Percentiles rank a stretch among this genome's conserved stretches.
Conservation (phyloP, 768 basidiomycete species). For the Suillus brevipes region DNA sequence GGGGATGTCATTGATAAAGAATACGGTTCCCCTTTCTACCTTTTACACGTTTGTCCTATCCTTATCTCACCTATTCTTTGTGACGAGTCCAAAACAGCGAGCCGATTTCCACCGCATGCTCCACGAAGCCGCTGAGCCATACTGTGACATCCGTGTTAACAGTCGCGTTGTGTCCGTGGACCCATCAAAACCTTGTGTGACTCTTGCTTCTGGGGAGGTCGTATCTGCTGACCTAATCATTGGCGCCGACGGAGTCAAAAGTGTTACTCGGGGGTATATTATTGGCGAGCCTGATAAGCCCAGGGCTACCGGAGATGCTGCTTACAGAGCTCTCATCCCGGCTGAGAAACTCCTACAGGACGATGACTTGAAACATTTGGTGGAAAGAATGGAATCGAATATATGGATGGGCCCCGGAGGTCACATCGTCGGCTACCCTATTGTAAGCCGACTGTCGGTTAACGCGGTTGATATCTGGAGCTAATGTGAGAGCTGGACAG, state of each 20-base stretch:
- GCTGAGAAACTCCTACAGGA: conserved; percentile 47
- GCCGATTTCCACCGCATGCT: conserved; percentile 49
- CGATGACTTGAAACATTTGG: conserved; percentile 49
- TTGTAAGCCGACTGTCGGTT: conserved; percentile 33
- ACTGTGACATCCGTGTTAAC: conserved; percentile 38
- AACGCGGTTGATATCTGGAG: neutral
- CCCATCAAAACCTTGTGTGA: conserved; percentile 34
- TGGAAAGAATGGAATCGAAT: conserved; percentile 53
- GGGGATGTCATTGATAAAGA: conserved; percentile 31
- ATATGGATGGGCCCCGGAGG: conserved; percentile 60
- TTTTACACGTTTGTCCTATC: conserved; percentile 33
- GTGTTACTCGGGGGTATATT: conserved; percentile 47
- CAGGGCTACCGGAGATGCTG: conserved; percentile 61
- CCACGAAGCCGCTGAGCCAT: conserved; percentile 35
- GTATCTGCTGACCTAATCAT: conserved; percentile 47
- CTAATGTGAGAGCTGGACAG: conserved; percentile 11
- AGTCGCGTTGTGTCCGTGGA: conserved; percentile 39
- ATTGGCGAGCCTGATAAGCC: conserved; percentile 48
- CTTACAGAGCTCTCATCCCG: conserved; percentile 57
- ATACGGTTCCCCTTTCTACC: conserved; percentile 36
- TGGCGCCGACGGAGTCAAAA: conserved; percentile 59
- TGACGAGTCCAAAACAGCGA: conserved; percentile 26
- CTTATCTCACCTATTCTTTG: neutral
- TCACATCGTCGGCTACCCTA: conserved; percentile 48
- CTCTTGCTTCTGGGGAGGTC: conserved; percentile 44